phyloP scores from a whole-genome alignment of 2,329 filamentous ascomycete species.

The Ophiostoma novo-ulmi region DNA sequence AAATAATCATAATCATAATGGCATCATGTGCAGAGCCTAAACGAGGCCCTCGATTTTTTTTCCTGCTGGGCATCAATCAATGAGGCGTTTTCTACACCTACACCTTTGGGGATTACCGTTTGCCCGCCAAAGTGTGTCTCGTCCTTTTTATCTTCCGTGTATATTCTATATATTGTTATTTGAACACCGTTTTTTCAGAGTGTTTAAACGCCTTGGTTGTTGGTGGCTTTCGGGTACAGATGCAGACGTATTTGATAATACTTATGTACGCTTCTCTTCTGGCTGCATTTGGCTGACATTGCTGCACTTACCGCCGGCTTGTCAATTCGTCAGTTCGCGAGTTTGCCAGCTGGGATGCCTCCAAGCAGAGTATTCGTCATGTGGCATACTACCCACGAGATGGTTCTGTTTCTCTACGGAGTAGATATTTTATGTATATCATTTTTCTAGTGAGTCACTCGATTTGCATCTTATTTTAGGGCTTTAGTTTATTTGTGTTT shows the following conservation, averaged over 20 bases:
- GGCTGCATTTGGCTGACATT: background rate
- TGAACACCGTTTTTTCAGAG: background rate
- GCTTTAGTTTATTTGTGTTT: background rate
- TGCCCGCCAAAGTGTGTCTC: too few species aligned
- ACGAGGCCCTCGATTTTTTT: background rate
- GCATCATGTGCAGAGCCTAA: background rate
- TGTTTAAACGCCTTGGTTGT: background rate
- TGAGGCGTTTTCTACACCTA: background rate
- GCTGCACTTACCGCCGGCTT: background rate
- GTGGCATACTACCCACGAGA: background rate
- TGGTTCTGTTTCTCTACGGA: background rate
- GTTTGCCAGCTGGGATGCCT: background rate
- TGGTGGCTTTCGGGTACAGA: background rate
- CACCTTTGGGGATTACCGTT: background rate
- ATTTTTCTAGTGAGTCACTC: background rate
- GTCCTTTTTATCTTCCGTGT: too few species aligned
- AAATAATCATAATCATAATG: background rate
- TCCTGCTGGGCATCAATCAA: background rate
- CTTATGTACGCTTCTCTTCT: background rate
- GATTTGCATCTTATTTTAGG: background rate
- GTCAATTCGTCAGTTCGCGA: too few species aligned
- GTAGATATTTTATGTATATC: background rate
- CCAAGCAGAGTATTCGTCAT: background rate
- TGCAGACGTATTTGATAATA: background rate
- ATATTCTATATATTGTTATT: background rate